A percentile compares a stretch with the other conserved stretches of the same genome.
Evolutionary conservation across 768 basidiomycete genomes (phyloP).

Genomic region (Podaxis mareebaensis): DNA sequence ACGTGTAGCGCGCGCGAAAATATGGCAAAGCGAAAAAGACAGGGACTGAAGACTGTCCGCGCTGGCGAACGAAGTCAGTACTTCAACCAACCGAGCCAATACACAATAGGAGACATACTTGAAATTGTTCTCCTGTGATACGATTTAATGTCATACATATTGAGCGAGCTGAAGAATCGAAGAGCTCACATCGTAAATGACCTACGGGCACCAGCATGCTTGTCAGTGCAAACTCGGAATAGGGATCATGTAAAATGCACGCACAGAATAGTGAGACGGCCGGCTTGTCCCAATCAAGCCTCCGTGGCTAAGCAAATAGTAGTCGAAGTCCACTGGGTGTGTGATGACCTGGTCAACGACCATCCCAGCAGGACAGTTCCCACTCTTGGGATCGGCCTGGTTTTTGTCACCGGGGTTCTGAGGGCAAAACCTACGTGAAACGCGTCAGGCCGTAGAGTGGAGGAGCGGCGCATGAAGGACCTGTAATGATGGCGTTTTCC

Average conservation of each 20-base stretch:
- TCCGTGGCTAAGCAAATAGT: constrained; percentile 75
- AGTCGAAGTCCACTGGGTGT: constrained; percentile 77
- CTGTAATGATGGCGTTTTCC: constrained; percentile 75
- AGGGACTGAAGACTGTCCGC: constrained; percentile 69
- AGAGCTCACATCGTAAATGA: constrained; percentile 42
- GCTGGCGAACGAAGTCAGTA: constrained; percentile 28
- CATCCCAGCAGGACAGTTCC: constrained; percentile 79
- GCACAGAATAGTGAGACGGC: constrained; percentile 48
- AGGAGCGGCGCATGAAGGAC: constrained; percentile 14
- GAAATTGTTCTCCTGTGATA: constrained; percentile 52
- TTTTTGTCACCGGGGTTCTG: constrained; percentile 29
- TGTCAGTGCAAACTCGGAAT: not conserved
- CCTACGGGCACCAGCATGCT: constrained; percentile 24
- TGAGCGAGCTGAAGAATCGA: not conserved
- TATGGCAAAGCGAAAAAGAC: constrained; percentile 74
- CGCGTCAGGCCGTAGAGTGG: not conserved
- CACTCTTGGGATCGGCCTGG: constrained; percentile 52
- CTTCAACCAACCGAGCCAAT: not conserved
- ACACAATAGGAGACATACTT: constrained; percentile 37
- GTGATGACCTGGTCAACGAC: constrained; percentile 73
- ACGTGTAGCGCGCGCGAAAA: constrained; percentile 79
- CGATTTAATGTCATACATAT: not conserved
- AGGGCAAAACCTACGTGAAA: constrained; percentile 32
- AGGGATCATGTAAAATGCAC: constrained; percentile 18
- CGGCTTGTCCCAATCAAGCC: constrained; percentile 77